Evolutionary conservation across 2,329 filamentous ascomycete species (phyloP), one percentile per base, ranked within the genome.

Genomic region (Beauveria sp.): DNA sequence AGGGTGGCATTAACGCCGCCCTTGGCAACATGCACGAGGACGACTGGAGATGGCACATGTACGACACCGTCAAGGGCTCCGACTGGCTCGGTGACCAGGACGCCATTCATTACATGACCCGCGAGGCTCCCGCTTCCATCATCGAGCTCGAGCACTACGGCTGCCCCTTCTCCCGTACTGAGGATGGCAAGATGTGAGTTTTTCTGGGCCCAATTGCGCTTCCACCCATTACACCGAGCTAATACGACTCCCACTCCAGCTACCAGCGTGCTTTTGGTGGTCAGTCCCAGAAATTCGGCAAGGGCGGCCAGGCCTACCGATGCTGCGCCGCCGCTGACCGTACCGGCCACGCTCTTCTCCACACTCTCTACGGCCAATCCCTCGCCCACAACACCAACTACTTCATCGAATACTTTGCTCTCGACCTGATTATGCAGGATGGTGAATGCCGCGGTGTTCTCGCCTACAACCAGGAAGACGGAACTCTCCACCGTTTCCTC

Each of bases 31-130:
- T 97, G 93, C 92, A 96, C 83, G 86, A 93, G 81, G 93, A 97
- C 72, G 92, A 97, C 80, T 97, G 93, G 93, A 88, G 92, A 82
- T 97, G 93, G 93, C 93, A 97, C 80, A 97, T 97, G 93, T 97
- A 97, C 82, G 93, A 97, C 77, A 97, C 93, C 49, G 93, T 97
- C 74, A 97, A 97, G 83, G 93, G 93, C 67, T 96, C 91, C 67
- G 93, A 97, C 82, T 97, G 93, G 93, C 86, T 97, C 57, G 93
- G 93, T 76, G 93, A 97, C 77, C 93, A 97, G 79, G 93, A 97
- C 75, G 93, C 93, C 67, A 97, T 97, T 73, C 93, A 97, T 80
- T 97, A 97, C 82, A 97, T 97, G 93, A 97, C 93, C 71, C 86
- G 92, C 72, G 93, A 97, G 80, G 93, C 93, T 65, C 92, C 93